Conservation (phyloP, 768 basidiomycete genomes). For the Leucosporidium yakuticum region DNA sequence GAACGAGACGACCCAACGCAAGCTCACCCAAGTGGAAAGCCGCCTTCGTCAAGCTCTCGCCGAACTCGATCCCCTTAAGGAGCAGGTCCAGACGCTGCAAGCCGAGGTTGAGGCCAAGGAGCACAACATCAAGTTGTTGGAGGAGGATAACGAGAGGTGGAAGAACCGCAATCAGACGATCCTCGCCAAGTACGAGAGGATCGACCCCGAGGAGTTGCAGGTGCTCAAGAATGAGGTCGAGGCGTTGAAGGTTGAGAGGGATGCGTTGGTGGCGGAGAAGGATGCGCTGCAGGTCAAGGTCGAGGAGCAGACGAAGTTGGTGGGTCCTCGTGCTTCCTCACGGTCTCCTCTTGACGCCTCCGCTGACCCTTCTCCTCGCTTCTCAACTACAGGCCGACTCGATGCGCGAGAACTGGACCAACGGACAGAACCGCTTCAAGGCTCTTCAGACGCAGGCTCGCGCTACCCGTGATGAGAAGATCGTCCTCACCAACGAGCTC, state of each 20-base stretch:
- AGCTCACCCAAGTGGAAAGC: slow-evolving; percentile 47
- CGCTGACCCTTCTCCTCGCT: background rate
- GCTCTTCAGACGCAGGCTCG: slow-evolving; percentile 33
- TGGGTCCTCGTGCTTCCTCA: background rate
- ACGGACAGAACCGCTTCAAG: slow-evolving; percentile 35
- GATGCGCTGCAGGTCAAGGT: background rate
- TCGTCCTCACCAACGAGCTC: slow-evolving; percentile 36
- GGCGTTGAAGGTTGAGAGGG: slow-evolving; percentile 9
- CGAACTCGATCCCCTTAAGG: slow-evolving; percentile 69
- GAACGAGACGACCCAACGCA: slow-evolving; percentile 63
- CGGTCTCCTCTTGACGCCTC: background rate
- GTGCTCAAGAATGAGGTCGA: slow-evolving; percentile 61
- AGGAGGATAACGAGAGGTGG: slow-evolving; percentile 73
- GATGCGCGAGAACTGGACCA: slow-evolving; percentile 23
- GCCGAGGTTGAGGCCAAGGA: slow-evolving; percentile 71
- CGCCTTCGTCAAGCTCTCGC: slow-evolving; percentile 56
- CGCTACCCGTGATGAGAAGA: slow-evolving; percentile 26
- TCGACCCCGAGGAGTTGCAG: slow-evolving; percentile 78
- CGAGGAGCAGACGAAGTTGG: slow-evolving; percentile 21
- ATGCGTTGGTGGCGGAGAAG: slow-evolving; percentile 1
- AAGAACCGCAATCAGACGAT: slow-evolving; percentile 76
- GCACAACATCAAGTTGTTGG: slow-evolving; percentile 61
- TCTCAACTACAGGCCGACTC: slow-evolving; percentile 9
- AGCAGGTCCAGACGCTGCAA: slow-evolving; percentile 58
- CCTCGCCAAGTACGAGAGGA: slow-evolving; percentile 81